A percentile compares a stretch with the other conserved stretches of the same genome.
phyloP scores from a whole-genome alignment of 1,139 yeast genomes.

The Ashbya aceris region DNA sequence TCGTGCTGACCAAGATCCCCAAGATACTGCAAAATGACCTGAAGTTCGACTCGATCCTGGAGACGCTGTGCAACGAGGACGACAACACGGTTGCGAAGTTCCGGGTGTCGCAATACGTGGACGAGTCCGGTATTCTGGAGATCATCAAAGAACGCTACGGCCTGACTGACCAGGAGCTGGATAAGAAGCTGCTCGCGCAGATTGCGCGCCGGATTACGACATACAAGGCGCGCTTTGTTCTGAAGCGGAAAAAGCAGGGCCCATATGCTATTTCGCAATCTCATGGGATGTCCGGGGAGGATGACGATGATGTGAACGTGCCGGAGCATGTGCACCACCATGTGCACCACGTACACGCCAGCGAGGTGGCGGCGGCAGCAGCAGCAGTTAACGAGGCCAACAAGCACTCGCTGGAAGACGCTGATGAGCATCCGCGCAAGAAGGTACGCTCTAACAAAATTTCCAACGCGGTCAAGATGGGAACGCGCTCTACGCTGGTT shows the following conservation, averaged over 20 bases:
- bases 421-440: conserved; percentile 9
- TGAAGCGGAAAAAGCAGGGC: conserved; percentile 28
- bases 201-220: conserved; percentile 30
- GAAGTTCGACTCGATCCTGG: conserved; percentile 26
- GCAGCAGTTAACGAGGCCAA: conserved; percentile 27
- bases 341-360: conserved; percentile 5
- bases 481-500: conserved; percentile 10
- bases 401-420: conserved; percentile 5
- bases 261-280: conserved; percentile 13
- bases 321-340: conserved; percentile 6
- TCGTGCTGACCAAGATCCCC: conserved; percentile 28
- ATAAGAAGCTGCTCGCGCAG: conserved; percentile 25
- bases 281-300: conserved; percentile 6
- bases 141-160: conserved; percentile 27
- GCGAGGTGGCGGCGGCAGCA: conserved; percentile 24
- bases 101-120: conserved; percentile 28
- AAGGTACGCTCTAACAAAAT: conserved; percentile 9
- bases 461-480: conserved; percentile 11
- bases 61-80: conserved; percentile 25
- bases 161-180: conserved; percentile 23
- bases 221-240: conserved; percentile 28
- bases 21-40: conserved; percentile 27
- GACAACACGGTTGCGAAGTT: conserved; percentile 27
- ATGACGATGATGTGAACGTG: conserved; percentile 1
- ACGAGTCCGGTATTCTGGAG: conserved; percentile 27